Conservation (phyloP, 73 alveolate species). For the Effrenium voratum region DNA sequence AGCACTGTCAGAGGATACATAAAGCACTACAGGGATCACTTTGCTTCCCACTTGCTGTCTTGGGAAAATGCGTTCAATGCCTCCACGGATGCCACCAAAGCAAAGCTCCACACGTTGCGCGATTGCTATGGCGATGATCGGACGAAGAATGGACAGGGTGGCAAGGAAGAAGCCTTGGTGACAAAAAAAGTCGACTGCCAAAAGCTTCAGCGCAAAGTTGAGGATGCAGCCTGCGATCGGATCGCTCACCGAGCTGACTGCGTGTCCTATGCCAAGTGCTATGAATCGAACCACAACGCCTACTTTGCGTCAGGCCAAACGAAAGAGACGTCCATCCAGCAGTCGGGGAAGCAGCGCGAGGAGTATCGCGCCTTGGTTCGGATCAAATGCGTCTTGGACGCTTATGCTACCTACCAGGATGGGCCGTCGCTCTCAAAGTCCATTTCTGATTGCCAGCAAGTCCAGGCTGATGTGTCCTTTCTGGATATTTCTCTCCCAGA, state of each 20-base stretch:
- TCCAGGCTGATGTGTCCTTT: neutral
- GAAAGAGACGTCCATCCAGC: neutral
- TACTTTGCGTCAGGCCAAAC: constrained; percentile 3
- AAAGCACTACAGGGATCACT: constrained; percentile 16
- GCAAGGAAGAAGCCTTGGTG: neutral
- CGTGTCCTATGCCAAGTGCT: constrained; percentile 2
- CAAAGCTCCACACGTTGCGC: neutral
- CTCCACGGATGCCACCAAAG: neutral
- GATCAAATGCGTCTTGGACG: constrained; percentile 15
- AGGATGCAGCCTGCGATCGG: constrained; percentile 40
- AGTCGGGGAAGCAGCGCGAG: constrained; percentile 17
- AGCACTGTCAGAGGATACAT: constrained; percentile 15
- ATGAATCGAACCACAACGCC: constrained; percentile 15
- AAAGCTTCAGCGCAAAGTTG: neutral
- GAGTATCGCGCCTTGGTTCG: constrained; percentile 14
- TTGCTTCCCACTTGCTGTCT: constrained; percentile 3
- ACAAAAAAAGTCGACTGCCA: neutral
- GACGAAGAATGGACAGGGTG: constrained; percentile 3
- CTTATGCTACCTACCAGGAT: neutral
- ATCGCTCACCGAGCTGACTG: constrained; percentile 18
- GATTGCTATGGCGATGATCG: constrained; percentile 25
- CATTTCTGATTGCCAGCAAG: constrained; percentile 2
- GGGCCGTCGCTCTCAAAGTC: constrained; percentile 20
- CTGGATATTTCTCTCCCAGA: neutral
- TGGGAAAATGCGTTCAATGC: constrained; percentile 32